phyloP scores from a whole-genome alignment of 1,284 basidiomycete genomes.

The Stereum hirsutum region DNA sequence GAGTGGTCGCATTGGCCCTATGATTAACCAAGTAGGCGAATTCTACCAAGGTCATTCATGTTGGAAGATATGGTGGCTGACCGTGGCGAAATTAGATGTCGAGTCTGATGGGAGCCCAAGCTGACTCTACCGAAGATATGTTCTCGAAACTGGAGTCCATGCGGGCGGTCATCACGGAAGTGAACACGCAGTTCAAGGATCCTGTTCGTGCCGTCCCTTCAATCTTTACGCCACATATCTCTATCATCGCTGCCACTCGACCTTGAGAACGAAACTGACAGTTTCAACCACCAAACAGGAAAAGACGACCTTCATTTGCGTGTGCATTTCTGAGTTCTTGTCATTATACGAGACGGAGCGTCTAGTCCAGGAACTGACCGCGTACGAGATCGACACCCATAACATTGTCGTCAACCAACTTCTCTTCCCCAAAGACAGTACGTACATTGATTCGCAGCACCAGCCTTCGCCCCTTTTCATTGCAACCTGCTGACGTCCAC shows the following conservation, averaged over 20 bases:
- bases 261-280: neutral
- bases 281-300: conserved; percentile 63
- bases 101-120: conserved; percentile 88
- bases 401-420: conserved; percentile 98
- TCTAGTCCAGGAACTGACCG: conserved; percentile 91
- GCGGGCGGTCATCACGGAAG: conserved; percentile 95
- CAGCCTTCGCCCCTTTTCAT: conserved; percentile 2
- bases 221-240: neutral
- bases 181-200: conserved; percentile 99
- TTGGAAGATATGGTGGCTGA: too few species aligned
- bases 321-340: conserved; percentile 97
- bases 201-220: conserved; percentile 51
- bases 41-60: too few species aligned
- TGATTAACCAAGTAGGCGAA: conserved; percentile 85
- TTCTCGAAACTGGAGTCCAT: conserved; percentile 97
- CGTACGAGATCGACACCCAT: conserved; percentile 98
- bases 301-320: conserved; percentile 97
- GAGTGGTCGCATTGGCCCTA: conserved; percentile 90
- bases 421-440: conserved; percentile 86
- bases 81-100: conserved; percentile 59
- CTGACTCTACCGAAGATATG: conserved; percentile 90
- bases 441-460: conserved; percentile 23
- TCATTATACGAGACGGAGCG: conserved; percentile 98
- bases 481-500: too few species aligned
- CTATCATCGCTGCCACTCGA: neutral